phyloP scores from a whole-genome alignment of 768 basidiomycete genomes.

The Phanerochaete sordida region DNA sequence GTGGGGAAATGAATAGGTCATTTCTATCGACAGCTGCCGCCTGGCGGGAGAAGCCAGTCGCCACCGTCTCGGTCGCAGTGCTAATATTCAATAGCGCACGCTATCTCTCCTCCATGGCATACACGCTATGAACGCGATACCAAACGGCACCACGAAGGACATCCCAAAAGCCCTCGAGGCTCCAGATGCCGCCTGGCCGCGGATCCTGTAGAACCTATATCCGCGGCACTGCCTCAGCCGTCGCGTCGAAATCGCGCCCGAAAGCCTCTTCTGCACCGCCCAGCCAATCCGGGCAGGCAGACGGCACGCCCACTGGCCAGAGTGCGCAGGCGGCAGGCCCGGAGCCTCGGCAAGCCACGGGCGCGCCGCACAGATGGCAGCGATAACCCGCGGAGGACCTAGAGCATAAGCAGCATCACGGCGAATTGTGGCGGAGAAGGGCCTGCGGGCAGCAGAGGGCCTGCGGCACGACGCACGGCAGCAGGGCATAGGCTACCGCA shows the following conservation, averaged over 20 bases:
- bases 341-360: neutral
- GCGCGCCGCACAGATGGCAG: neutral
- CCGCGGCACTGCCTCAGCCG: neutral
- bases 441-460: neutral
- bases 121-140: neutral
- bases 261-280: neutral
- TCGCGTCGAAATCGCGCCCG: neutral
- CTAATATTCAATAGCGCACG: neutral
- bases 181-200: neutral
- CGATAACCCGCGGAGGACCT: neutral
- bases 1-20: neutral
- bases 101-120: neutral
- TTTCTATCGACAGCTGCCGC: neutral
- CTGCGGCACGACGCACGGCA: neutral
- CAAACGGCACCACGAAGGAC: neutral
- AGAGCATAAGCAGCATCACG: neutral
- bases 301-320: neutral
- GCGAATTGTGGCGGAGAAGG: neutral
- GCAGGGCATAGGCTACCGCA: neutral
- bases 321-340: neutral
- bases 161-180: neutral
- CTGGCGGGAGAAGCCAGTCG: neutral
- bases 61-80: neutral
- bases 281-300: neutral
- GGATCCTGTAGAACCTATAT: neutral